Evolutionary conservation across 2,329 filamentous ascomycete species (phyloP), one percentile per base, ranked within the genome.

Genomic region (Trematosphaeria pertusa): DNA sequence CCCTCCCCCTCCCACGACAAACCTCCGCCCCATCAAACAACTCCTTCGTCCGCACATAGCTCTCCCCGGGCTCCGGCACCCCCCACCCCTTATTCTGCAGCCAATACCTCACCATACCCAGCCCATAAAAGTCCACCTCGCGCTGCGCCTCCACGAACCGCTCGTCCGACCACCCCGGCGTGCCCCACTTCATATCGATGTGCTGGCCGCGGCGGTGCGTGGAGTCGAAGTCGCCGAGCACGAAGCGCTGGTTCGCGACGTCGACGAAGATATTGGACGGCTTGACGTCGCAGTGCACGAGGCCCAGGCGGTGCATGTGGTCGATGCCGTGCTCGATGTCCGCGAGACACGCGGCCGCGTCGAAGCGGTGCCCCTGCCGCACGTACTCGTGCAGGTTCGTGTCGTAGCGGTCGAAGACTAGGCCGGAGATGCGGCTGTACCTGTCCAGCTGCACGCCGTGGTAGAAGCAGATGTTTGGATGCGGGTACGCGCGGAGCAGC

Each of bases 251-350:
- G n/a, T 11, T 14, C 18, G 8, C 21, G 8, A 8, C 18, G 7
- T 26, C 11, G 11, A 44, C 48, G 17, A 52, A 46, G 12, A 54
- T 44, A 17, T 54, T 49, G 4, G 28, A n/a, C 3, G 52, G 48
- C 24, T 54, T 48, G 15, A 48, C 33, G 19, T 48, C 38, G 19
- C 38, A 48, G 28, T 43, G 45, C 9, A 43, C 30, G 9, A 43
- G 43, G 18, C 45, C 52, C 3, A 52, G 19, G 5, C 14, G 21
- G 24, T 54, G 43, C 3, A 54, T 28, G 19, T 52, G 48, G 17
- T 24, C 10, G 6, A 49, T 15, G 4, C 31, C 48, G 9, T 20
- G 10, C 14, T 30, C 10, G n/a, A 54, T 37, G 11, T 39, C 19
- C 5, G 5, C 8, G 5, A 43, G 31, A 10, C n/a, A 21, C 7